Evolutionary conservation across 352 stramenopile genomes (phyloP), one percentile per base, ranked within the genome.

Genomic region (Globisporangium abappressorium): DNA sequence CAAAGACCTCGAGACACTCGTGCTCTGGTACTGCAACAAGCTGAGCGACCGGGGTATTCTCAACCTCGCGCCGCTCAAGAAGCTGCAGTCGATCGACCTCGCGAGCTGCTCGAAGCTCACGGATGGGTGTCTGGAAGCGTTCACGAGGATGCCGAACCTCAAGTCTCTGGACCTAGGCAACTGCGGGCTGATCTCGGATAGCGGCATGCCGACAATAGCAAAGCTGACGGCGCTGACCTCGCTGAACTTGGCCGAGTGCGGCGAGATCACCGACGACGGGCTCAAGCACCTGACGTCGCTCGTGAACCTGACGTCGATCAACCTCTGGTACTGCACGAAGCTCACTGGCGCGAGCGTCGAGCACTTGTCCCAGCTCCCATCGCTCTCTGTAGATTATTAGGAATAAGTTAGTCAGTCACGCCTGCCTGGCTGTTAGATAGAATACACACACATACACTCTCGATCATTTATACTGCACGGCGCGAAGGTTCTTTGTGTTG

Each of bases 1-100:
- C 69, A 70, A 71, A 20, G 54, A 69, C 6, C 67, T 96, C 5
- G 73, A 92, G 61, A 84, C 78, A 36, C 73, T 97, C 9, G 79
- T 90, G 38, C 68, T 97, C 9, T 91, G 86, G 78, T 91, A 95
- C 72, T 97, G 87, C 71, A 91, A 89, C 74, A 93, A 93, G 68
- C 75, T 97, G 28, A 93, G 83, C 0, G 86, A 96, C 70, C 28
- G 28, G 0, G 86, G 81, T 3, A 74, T 93, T 20, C 12, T 68
- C 3, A 73, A 77, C 4, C 68, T 93, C 22, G 62, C 70, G 8
- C 36, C 58, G 1, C 74, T 93, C 3, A 73, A 63, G 3, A 87
- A 80, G 30, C 75, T 94, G 26, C 74, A 87, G 67, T 84, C 83
- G 20, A 70, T 94, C 4, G 86, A 94, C 69, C 65, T 94, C 56